These are phyloP conservation scores for Magnolia sinica DNA, from an alignment of 164 flowering plant genomes.

Conservation along the genomic window DNA sequence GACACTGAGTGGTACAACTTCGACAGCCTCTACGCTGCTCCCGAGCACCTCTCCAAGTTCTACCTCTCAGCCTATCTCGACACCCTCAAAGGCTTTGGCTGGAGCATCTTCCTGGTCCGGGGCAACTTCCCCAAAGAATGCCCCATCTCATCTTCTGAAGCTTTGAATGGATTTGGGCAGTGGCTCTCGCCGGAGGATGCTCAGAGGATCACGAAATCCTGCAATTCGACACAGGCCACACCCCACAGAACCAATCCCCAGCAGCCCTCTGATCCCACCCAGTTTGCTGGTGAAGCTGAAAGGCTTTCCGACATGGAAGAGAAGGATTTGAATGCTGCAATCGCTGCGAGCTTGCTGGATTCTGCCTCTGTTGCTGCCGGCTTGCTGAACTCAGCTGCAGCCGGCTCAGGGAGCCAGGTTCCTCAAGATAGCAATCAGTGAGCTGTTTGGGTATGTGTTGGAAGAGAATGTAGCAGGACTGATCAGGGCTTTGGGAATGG, in stretches of 20 bases:
- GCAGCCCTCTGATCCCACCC: slow-evolving; percentile 24
- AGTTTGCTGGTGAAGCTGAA: not conserved
- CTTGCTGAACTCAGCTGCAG: slow-evolving; percentile 51
- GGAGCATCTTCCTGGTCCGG: slow-evolving; percentile 92
- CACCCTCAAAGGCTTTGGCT: slow-evolving; percentile 73
- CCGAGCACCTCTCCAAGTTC: slow-evolving; percentile 92
- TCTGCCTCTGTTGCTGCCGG: slow-evolving; percentile 22
- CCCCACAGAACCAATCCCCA: slow-evolving; percentile 13
- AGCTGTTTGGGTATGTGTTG: not conserved
- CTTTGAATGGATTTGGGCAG: slow-evolving; percentile 79
- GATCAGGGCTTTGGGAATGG: not conserved
- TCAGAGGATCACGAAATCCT: slow-evolving; percentile 70
- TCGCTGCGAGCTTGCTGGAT: slow-evolving; percentile 84
- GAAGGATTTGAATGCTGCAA: slow-evolving; percentile 82
- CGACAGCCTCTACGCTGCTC: slow-evolving; percentile 88
- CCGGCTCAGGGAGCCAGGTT: slow-evolving; percentile 4
- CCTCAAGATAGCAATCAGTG: slow-evolving; percentile 5
- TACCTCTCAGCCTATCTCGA: slow-evolving; percentile 91
- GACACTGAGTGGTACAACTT: slow-evolving; percentile 96
- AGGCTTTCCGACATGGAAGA: slow-evolving; percentile 53
- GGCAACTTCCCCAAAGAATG: slow-evolving; percentile 91
- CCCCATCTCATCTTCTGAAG: slow-evolving; percentile 66
- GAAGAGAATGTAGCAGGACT: not conserved
- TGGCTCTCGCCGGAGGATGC: slow-evolving; percentile 95
- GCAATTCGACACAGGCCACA: slow-evolving; percentile 32